These are phyloP conservation scores for Scheffersomyces quercinus DNA, from an alignment of 1,139 yeast species.

Conservation along the genomic window DNA sequence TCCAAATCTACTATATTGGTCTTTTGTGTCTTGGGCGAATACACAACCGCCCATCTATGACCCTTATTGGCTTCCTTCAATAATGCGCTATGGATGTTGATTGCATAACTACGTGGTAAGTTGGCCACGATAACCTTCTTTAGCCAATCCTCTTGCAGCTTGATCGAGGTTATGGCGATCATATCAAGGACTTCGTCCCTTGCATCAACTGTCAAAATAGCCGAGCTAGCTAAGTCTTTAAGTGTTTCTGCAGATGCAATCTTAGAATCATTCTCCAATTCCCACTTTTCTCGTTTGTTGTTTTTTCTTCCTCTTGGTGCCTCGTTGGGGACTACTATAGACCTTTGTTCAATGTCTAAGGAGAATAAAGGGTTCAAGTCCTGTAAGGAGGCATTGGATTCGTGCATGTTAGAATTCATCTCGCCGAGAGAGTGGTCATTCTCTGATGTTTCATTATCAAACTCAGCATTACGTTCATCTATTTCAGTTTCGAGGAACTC, in stretches of 20 bases:
- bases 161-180: slow-evolving; percentile 72
- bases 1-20: slow-evolving; percentile 68
- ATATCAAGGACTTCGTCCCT: slow-evolving; percentile 84
- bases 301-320: slow-evolving; percentile 73
- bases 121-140: slow-evolving; percentile 71
- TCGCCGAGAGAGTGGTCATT: slow-evolving; percentile 2
- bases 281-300: slow-evolving; percentile 73
- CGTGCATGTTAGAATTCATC: slow-evolving; percentile 3
- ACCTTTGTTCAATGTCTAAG: slow-evolving; percentile 55
- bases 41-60: slow-evolving; percentile 68
- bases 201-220: slow-evolving; percentile 74
- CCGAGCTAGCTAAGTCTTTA: slow-evolving; percentile 57
- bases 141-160: slow-evolving; percentile 85
- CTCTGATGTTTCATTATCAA: slow-evolving; percentile 3
- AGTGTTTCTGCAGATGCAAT: slow-evolving; percentile 59
- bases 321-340: slow-evolving; percentile 63
- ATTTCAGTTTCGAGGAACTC: slow-evolving; percentile 49
- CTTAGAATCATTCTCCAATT: slow-evolving; percentile 70
- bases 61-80: slow-evolving; percentile 74
- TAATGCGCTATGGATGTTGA: slow-evolving; percentile 68
- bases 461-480: slow-evolving; percentile 18
- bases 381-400: slow-evolving; percentile 10
- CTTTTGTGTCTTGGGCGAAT: slow-evolving; percentile 72
- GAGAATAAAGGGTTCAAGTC: slow-evolving; percentile 29
- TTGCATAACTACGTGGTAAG: slow-evolving; percentile 76